Conservation (phyloP, 805 yeast species). For the Saccharomycopsis guyanensis region DNA sequence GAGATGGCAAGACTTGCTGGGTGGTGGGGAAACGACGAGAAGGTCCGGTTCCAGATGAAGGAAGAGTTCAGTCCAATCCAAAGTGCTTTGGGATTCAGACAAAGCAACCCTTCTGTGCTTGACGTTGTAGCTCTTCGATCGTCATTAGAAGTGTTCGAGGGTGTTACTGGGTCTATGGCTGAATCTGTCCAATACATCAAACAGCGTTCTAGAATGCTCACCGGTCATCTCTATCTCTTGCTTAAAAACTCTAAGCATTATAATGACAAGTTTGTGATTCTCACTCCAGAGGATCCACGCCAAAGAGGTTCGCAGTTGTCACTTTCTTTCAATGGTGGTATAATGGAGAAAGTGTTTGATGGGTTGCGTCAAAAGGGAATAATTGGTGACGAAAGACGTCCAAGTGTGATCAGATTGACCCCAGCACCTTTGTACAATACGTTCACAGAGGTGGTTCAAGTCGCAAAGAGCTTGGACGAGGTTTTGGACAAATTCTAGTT, state of each 20-base stretch:
- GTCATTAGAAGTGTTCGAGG: conserved; percentile 52
- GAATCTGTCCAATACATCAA: conserved; percentile 40
- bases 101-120: conserved; percentile 83
- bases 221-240: conserved; percentile 44
- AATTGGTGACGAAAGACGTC: conserved; percentile 83
- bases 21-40: conserved; percentile 90
- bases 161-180: conserved; percentile 45
- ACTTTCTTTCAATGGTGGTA: conserved; percentile 46
- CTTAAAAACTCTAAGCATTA: conserved; percentile 43
- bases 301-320: conserved; percentile 82
- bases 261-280: conserved; percentile 48
- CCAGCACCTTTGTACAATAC: conserved; percentile 82
- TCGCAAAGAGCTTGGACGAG: conserved; percentile 38
- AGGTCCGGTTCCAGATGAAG: conserved; percentile 69
- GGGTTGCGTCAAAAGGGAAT: conserved; percentile 50
- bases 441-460: conserved; percentile 50
- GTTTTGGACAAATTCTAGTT: conserved; percentile 30
- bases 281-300: conserved; percentile 56
- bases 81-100: conserved; percentile 85
- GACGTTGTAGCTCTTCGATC: conserved; percentile 70
- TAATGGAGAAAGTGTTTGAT: conserved; percentile 55
- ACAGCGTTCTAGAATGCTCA: conserved; percentile 47
- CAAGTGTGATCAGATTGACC: conserved; percentile 84
- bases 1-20: conserved; percentile 73
- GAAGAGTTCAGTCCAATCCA: conserved; percentile 70